Base-by-base conservation (phyloP, 1,284 basidiomycete genomes). In the Coniophora puteana region DNA sequence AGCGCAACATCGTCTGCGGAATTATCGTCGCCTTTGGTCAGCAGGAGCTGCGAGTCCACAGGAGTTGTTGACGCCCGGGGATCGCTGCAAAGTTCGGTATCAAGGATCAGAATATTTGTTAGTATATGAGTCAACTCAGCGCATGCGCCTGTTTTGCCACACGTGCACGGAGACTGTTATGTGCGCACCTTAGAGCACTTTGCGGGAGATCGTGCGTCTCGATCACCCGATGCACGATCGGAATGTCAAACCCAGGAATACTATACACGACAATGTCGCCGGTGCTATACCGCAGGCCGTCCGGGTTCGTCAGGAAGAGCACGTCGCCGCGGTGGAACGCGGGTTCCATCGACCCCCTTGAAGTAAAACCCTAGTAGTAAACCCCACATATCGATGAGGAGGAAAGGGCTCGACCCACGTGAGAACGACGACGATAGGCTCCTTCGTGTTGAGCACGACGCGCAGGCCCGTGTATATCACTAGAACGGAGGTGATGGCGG, bases 21-120 rank as follows among this genome's bases (percentile, higher is more conserved):
- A 63, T 99, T 98, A 65, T 97, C 97, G 63, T 99, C 94, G 3
- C 95, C 95, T 66, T 98, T 99, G 5, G 94, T 98, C 46, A 98
- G 64, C 34, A 97, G 66, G 27, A 86, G 66, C 57, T 97, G 93
- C 14, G 72, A 63, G 11, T 59, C 54, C 4, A 60, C 63, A 0
- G 53, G 43, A 6, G 45, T 36, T 18, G 55, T 50, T 17, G 49
- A 31, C 26, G 36, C 29, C 8, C 36, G 32, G 7, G n/a, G n/a
- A n/a, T n/a, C n/a, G n/a, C n/a, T n/a, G n/a, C n/a, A n/a, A 23
- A 24, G 20, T 25, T 11, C 22, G 29, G n/a, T 13, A 14, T 32
- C 14, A 33, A 2, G 13, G 14, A n/a, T 35, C 16, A 33, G 31
- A 10, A 33, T 12, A 17, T 18, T 17, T 36, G 10, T 36, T 13